Evolutionary conservation across 805 yeast species (phyloP).

Genomic region (Ogataea parapolymorpha): DNA sequence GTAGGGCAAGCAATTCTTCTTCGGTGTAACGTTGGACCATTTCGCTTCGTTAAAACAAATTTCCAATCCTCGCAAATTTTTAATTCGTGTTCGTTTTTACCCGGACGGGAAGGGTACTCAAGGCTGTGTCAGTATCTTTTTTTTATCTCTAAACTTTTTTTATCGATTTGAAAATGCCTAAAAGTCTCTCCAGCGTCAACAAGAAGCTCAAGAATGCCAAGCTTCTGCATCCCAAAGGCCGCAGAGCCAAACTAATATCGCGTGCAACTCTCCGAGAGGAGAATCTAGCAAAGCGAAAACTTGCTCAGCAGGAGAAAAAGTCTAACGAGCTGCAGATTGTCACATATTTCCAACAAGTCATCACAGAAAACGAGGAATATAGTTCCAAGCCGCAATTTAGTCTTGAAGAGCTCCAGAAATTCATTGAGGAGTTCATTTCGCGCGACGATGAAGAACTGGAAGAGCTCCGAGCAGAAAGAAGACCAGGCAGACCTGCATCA

Average conservation of each 20-base stretch:
- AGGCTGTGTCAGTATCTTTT: conserved; percentile 10
- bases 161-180: conserved; percentile 45
- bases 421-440: conserved; percentile 58
- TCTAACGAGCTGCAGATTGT: conserved; percentile 58
- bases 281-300: conserved; percentile 60
- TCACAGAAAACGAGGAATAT: conserved; percentile 36
- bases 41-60: conserved; percentile 6
- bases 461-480: conserved; percentile 56
- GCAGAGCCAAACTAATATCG: conserved; percentile 79
- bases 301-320: conserved; percentile 54
- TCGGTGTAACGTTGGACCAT: conserved; percentile 62
- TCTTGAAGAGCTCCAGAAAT: conserved; percentile 54
- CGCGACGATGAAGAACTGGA: conserved; percentile 77
- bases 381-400: conserved; percentile 43
- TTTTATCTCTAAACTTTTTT: conserved; percentile 1
- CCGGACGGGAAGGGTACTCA: neutral
- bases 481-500: conserved; percentile 85
- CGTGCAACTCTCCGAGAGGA: conserved; percentile 85
- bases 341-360: conserved; percentile 57
- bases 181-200: conserved; percentile 61
- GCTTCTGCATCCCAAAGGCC: conserved; percentile 79
- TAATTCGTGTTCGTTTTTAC: conserved; percentile 1
- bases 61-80: conserved; percentile 9
- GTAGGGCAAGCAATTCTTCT: conserved; percentile 60
- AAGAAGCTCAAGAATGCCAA: conserved; percentile 55